Conservation (phyloP, 495 filamentous ascomycete species). For the Penicillium fimorum region DNA sequence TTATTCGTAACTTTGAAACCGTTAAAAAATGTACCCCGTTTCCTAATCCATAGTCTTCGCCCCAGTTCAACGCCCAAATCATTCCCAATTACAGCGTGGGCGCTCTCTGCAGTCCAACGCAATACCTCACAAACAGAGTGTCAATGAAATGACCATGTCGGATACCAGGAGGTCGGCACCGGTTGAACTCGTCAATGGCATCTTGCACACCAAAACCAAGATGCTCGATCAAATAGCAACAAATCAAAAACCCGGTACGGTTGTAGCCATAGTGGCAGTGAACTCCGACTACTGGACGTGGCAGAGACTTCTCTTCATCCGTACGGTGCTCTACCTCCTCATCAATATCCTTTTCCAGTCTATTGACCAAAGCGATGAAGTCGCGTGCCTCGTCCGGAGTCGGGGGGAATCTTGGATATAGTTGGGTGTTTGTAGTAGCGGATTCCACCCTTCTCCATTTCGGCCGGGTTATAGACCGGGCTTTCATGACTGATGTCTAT, state of each 20-base stretch:
- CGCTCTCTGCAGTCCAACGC: conserved; percentile 52
- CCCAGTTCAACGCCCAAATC: conserved; percentile 6
- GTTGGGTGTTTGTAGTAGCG: conserved; percentile 87
- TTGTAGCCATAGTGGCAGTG: conserved; percentile 98
- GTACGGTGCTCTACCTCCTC: conserved; percentile 33
- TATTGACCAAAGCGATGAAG: conserved; percentile 79
- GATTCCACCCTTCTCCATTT: conserved; percentile 68
- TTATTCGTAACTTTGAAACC: conserved; percentile 20
- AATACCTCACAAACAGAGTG: conserved; percentile 78
- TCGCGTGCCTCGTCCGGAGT: conserved; percentile 68
- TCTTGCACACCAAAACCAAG: conserved; percentile 68
- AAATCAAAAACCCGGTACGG: conserved; percentile 84
- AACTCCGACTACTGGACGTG: conserved; percentile 66
- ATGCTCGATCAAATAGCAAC: conserved; percentile 86
- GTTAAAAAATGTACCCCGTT: conserved; percentile 10
- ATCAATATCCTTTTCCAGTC: conserved; percentile 50
- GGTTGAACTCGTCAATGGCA: conserved; percentile 78
- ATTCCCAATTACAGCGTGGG: conserved; percentile 43
- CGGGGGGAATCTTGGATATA: conserved; percentile 84
- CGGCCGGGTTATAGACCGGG: conserved; percentile 79
- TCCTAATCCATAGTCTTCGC: not conserved
- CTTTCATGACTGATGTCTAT: conserved; percentile 86
- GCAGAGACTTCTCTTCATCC: conserved; percentile 43
- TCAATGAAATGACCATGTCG: conserved; percentile 88
- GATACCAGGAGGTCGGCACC: conserved; percentile 75